A percentile compares a stretch with the other conserved stretches of the same genome.
phyloP scores from a whole-genome alignment of 805 yeast genomes.

The Candida insectorum region DNA sequence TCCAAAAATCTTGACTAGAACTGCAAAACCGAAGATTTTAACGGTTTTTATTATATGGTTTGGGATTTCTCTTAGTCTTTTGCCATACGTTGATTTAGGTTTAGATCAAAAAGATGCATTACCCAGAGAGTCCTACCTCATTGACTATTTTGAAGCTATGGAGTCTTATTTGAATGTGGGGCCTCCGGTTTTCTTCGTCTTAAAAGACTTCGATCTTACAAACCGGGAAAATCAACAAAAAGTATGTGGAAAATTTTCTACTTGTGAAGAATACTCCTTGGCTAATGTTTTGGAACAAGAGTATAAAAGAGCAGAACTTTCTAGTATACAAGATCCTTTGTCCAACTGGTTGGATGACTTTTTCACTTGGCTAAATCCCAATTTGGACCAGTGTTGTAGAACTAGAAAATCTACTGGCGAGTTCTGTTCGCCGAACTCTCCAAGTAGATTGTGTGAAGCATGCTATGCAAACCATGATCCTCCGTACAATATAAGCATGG shows the following conservation, averaged over 20 bases:
- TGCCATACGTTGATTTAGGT: slow-evolving; percentile 74
- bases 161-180: slow-evolving; percentile 77
- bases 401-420: slow-evolving; percentile 51
- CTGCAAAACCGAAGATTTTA: slow-evolving; percentile 46
- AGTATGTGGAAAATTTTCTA: slow-evolving; percentile 83
- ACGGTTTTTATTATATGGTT: slow-evolving; percentile 58
- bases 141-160: slow-evolving; percentile 75
- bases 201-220: slow-evolving; percentile 66
- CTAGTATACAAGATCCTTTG: slow-evolving; percentile 76
- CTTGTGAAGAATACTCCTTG: slow-evolving; percentile 76
- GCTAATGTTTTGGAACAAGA: slow-evolving; percentile 85
- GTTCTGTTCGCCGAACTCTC: slow-evolving; percentile 63
- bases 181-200: slow-evolving; percentile 87
- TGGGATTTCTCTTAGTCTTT: slow-evolving; percentile 61
- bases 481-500: slow-evolving; percentile 69
- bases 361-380: slow-evolving; percentile 82
- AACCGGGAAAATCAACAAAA: slow-evolving; percentile 59
- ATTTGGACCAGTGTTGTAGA: slow-evolving; percentile 81
- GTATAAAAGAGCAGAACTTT: slow-evolving; percentile 56
- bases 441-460: slow-evolving; percentile 67
- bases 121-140: slow-evolving; percentile 78
- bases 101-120: slow-evolving; percentile 87
- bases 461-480: slow-evolving; percentile 63
- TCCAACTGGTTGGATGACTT: slow-evolving; percentile 94
- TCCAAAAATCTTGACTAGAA: slow-evolving; percentile 51